Evolutionary conservation across 768 basidiomycete genomes (phyloP), one percentile per base, ranked within the genome.

Genomic region (Lactarius sp.): DNA sequence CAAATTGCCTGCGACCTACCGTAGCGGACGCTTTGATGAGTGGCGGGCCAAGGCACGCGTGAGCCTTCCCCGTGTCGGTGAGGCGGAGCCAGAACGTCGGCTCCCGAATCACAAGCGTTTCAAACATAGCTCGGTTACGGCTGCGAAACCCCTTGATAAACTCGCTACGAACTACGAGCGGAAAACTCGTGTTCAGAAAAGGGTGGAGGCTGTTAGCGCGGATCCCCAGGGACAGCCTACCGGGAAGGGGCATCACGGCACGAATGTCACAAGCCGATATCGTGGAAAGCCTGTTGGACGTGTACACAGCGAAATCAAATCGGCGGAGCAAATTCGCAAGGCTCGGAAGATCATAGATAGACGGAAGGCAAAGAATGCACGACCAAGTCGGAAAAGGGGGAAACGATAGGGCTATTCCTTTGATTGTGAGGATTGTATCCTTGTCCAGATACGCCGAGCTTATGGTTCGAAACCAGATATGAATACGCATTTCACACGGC

Each of bases 1-100:
- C 16, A 85, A 88, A 53, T 80, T 99, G 20, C 96, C 97, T 4
- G 94, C 94, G 3, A 87, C 87, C 10, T 99, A 94, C 76, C 87
- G 90, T 57, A 93, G 90, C 69, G 97, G 97, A 12, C 85, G 92
- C 16, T 99, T 92, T 73, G 92, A 96, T 60, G 94, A 96, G 73
- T 99, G 97, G 97, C 90, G 88, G 74, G 79, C 83, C 64, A 92
- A 90, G 75, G 85, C 80, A 56, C 85, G 83, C 44, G 76, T 84
- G n/a, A 80, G 76, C 64, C 73, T 98, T 41, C 94, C 94, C 0
- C 82, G 82, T 62, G 79, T 89, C n/a, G 95, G 95, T 20, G 94
- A 97, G 72, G 79, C 76, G 3, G 94, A 96, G 73, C 77, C 79
- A 52, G 79, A 79, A 36, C 52, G 64, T 63, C 62, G 69, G n/a